Evolutionary conservation across 2,329 filamentous ascomycete species (phyloP).

Genomic region (Talaromyces pinophilus): DNA sequence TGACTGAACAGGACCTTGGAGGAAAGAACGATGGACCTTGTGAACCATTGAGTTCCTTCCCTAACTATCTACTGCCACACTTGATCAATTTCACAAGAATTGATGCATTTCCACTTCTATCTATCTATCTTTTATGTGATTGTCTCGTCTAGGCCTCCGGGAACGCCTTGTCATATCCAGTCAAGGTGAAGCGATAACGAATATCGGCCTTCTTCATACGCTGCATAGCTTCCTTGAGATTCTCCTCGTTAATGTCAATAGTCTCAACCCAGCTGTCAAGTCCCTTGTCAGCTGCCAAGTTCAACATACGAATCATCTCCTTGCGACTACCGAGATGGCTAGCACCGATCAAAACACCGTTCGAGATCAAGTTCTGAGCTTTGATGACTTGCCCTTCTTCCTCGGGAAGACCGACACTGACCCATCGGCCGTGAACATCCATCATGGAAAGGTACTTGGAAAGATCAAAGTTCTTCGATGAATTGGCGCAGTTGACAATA

Average conservation of each 20-base stretch:
- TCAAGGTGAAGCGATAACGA: slow-evolving; percentile 70
- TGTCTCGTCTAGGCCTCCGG: slow-evolving; percentile 18
- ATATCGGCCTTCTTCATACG: slow-evolving; percentile 71
- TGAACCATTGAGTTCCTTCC: neutral
- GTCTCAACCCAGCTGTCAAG: slow-evolving; percentile 69
- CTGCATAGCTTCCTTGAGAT: slow-evolving; percentile 68
- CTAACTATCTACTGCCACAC: neutral
- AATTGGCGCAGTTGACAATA: slow-evolving; percentile 72
- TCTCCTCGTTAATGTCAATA: slow-evolving; percentile 70
- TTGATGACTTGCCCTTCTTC: slow-evolving; percentile 70
- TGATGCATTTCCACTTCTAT: neutral
- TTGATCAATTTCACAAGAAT: neutral
- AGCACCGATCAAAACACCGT: slow-evolving; percentile 70
- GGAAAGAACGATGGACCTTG: neutral
- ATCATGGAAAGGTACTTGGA: slow-evolving; percentile 71
- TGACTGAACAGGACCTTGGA: slow-evolving; percentile 2
- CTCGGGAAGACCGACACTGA: slow-evolving; percentile 77
- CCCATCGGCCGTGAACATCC: slow-evolving; percentile 78
- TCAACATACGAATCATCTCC: slow-evolving; percentile 71
- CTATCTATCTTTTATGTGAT: neutral
- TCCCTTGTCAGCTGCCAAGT: slow-evolving; percentile 68
- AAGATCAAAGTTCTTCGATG: slow-evolving; percentile 68
- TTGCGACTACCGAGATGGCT: slow-evolving; percentile 70
- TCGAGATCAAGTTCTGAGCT: slow-evolving; percentile 72
- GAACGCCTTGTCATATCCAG: slow-evolving; percentile 46